Evolutionary conservation across 139 green algal genomes (phyloP).

Genomic region (Trebouxia sp.): DNA sequence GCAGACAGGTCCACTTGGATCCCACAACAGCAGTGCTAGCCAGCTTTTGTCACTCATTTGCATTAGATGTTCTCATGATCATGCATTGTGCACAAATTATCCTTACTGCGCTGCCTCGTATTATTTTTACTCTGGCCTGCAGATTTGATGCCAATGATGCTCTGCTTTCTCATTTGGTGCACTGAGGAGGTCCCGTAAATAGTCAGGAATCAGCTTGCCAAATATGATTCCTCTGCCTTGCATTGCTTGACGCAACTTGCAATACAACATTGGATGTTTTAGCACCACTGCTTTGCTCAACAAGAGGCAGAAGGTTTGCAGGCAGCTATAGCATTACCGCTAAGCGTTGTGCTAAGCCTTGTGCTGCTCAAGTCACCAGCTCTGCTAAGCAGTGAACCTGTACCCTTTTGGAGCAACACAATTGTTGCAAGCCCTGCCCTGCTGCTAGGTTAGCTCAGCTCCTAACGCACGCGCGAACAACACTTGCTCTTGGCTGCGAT

Average conservation of each 20-base stretch:
- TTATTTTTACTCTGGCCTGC: slow-evolving; percentile 17
- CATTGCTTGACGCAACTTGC: slow-evolving; percentile 6
- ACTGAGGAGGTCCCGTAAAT: neutral
- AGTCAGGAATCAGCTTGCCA: slow-evolving; percentile 4
- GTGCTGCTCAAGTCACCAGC: slow-evolving; percentile 16
- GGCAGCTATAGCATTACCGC: slow-evolving; percentile 9
- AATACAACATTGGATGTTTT: slow-evolving; percentile 14
- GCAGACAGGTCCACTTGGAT: slow-evolving; percentile 1
- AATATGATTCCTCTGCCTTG: slow-evolving; percentile 8
- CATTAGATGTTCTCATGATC: slow-evolving; percentile 18
- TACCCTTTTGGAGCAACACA: too few species aligned
- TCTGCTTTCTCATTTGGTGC: neutral
- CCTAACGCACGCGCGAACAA: too few species aligned
- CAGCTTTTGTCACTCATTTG: slow-evolving; percentile 15
- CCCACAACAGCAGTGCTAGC: slow-evolving; percentile 12
- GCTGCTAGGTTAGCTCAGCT: too few species aligned
- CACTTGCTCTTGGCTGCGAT: too few species aligned
- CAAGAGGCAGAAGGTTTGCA: slow-evolving; percentile 16
- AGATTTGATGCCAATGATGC: slow-evolving; percentile 14
- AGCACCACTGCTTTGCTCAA: slow-evolving; percentile 11
- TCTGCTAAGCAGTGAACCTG: neutral
- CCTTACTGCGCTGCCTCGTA: neutral
- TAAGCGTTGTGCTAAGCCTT: too few species aligned
- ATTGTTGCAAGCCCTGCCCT: too few species aligned
- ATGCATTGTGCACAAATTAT: neutral